Base-by-base conservation (phyloP, 805 yeast genomes). In the Alloascoidea africana region DNA sequence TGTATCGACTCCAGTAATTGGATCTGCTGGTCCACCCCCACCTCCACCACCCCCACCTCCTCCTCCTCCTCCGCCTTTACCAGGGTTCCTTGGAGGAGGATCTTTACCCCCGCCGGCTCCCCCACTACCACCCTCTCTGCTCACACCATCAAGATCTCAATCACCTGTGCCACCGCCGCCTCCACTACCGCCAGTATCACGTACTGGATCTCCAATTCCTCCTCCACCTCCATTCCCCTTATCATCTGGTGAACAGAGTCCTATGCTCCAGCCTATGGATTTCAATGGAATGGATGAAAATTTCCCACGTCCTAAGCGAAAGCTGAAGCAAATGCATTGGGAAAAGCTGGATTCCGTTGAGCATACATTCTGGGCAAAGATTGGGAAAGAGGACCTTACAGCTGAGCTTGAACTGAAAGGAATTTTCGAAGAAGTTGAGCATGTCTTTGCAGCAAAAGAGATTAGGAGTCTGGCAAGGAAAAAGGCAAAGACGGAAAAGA, bases 251-350 rank as follows among this genome's bases (percentile, higher is more conserved):
- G n/a, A n/a, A n/a, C n/a, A n/a, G n/a, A 3, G 56, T 59, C 58
- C 63, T 3, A 57, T 46, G 53, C 2, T 45, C 18, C 30, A 23
- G n/a, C 30, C 30, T 8, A n/a, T 23, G 8, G 30, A 23, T 23
- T 66, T 62, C 52, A n/a, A n/a, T n/a, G n/a, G n/a, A n/a, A n/a
- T n/a, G n/a, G n/a, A n/a, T n/a, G 77, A 70, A 32, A 59, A 59
- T 36, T 66, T 67, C 42, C 82, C 81, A 17, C 63, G 84, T 43
- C 87, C 94, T 2, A 75, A 72, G 50, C 66, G 73, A 41, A 83
- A 80, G 52, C 68, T 91, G 45, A 91, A 93, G 54, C 98, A 89
- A 54, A 68, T 91, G 63, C 99, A 91, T 54, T 93, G 97, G 97
- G 96, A 89, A 47, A 84, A 82, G 50, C 66, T 93, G 30, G 95